Conservation (phyloP, 495 filamentous ascomycete genomes). For the Daldinia vernicosa region DNA sequence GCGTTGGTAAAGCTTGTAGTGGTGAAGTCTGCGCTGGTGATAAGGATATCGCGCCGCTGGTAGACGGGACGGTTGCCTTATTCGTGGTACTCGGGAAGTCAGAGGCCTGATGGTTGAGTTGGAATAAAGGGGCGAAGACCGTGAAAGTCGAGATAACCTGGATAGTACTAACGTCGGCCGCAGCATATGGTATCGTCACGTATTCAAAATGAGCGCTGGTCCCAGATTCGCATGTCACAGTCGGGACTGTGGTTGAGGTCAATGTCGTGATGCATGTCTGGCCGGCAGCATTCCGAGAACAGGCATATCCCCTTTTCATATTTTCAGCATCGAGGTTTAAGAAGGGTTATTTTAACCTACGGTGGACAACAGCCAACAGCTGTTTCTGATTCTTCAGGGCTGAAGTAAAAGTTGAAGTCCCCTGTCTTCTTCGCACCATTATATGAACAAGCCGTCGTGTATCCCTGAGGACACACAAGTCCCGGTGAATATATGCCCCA, state of each 20-base stretch:
- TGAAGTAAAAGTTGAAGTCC: conserved; percentile 20
- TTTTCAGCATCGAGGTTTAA: conserved; percentile 1
- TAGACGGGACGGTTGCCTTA: not conserved
- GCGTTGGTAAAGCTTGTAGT: not conserved
- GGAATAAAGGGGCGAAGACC: conserved; percentile 16
- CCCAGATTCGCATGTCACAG: conserved; percentile 17
- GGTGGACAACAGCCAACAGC: conserved; percentile 23
- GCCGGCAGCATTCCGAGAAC: not conserved
- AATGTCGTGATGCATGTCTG: conserved; percentile 10
- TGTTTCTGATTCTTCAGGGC: conserved; percentile 4
- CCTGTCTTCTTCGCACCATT: conserved; percentile 5
- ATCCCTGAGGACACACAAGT: conserved; percentile 15
- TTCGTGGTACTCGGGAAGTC: not conserved
- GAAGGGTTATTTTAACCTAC: conserved; percentile 2
- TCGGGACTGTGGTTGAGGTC: conserved; percentile 11
- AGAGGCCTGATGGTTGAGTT: conserved; percentile 12
- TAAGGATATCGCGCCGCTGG: not conserved
- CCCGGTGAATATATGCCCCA: conserved; percentile 22
- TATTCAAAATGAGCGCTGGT: conserved; percentile 13
- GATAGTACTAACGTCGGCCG: not conserved
- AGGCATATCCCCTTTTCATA: conserved; percentile 16
- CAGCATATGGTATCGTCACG: conserved; percentile 14
- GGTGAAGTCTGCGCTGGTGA: not conserved
- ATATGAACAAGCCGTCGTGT: conserved; percentile 22
- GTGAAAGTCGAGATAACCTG: conserved; percentile 3